phyloP scores from a whole-genome alignment of 805 yeast genomes.

The Scheffersomyces amazonensis region DNA sequence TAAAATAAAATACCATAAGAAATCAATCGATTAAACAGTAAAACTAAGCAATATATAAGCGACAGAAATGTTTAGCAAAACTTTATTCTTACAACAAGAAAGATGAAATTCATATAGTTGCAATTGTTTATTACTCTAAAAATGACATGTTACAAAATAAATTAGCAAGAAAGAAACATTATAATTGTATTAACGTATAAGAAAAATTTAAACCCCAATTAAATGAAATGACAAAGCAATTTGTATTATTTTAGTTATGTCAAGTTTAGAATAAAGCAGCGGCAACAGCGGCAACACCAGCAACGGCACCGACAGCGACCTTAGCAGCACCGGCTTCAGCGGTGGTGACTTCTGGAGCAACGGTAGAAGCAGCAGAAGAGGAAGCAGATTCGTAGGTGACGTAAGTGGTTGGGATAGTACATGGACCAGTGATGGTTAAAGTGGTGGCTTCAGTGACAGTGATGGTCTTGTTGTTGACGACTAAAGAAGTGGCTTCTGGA shows the following conservation, averaged over 20 bases:
- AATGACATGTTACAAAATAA: no score
- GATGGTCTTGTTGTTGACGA: slow-evolving; percentile 65
- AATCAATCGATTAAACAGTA: no score
- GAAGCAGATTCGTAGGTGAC: slow-evolving; percentile 19
- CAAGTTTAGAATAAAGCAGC: slow-evolving; percentile 43
- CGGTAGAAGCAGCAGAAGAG: slow-evolving; percentile 14
- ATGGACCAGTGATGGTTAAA: slow-evolving; percentile 82
- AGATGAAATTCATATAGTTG: no score
- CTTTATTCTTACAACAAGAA: no score
- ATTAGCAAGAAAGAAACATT: no score
- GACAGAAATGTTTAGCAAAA: no score
- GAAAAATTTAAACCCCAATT: no score
- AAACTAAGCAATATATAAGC: no score
- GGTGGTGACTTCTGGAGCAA: slow-evolving; percentile 23
- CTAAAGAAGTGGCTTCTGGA: slow-evolving; percentile 68
- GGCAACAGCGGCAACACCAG: slow-evolving; percentile 51
- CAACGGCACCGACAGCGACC: slow-evolving; percentile 48
- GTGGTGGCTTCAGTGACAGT: slow-evolving; percentile 79
- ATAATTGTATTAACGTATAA: no score
- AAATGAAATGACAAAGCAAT: no score
- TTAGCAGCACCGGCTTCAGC: slow-evolving; percentile 37
- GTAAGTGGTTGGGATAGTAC: slow-evolving; percentile 60
- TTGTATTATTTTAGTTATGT: slow-evolving; percentile 4
- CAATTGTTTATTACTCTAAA: no score
- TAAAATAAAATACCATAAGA: no score